Evolutionary conservation across 768 basidiomycete species (phyloP).

Genomic region (Tulasnella sp.): DNA sequence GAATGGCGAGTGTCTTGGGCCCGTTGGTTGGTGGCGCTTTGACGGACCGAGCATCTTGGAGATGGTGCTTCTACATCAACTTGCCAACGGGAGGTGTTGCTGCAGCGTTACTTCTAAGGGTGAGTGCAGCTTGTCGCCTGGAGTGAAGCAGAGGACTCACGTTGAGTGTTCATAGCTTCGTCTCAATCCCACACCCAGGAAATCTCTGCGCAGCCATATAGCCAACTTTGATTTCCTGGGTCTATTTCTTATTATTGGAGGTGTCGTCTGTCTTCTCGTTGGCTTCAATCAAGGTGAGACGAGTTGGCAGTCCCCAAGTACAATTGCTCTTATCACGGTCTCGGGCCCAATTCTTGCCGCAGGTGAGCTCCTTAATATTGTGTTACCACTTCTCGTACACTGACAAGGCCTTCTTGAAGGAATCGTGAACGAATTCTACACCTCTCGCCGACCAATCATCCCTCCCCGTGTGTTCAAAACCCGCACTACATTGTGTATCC

Average conservation of each 20-base stretch:
- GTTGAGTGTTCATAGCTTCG: constrained; percentile 26
- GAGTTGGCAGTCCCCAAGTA: constrained; percentile 55
- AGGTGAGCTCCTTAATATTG: constrained; percentile 36
- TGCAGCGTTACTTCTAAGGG: constrained; percentile 60
- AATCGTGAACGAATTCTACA: constrained; percentile 56
- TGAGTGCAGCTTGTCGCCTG: constrained; percentile 7
- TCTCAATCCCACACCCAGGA: constrained; percentile 67
- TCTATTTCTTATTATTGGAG: constrained; percentile 56
- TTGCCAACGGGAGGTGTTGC: constrained; percentile 72
- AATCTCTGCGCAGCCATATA: constrained; percentile 55
- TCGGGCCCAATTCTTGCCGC: constrained; percentile 53
- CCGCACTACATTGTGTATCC: constrained; percentile 63
- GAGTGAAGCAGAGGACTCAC: not conserved
- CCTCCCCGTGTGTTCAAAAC: constrained; percentile 77
- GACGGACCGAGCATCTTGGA: constrained; percentile 72
- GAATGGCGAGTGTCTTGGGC: constrained; percentile 60
- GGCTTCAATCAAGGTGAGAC: constrained; percentile 71
- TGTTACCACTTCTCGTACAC: not conserved
- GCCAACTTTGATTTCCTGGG: constrained; percentile 70
- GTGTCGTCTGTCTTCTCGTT: constrained; percentile 64
- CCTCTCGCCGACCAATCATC: constrained; percentile 63
- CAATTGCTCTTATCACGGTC: constrained; percentile 58
- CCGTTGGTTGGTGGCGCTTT: constrained; percentile 82
- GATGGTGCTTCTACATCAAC: constrained; percentile 49
- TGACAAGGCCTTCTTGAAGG: not conserved